Evolutionary conservation across 345 rosid genomes (phyloP), one percentile per base, ranked within the genome.

Genomic region (Salix caprea): DNA sequence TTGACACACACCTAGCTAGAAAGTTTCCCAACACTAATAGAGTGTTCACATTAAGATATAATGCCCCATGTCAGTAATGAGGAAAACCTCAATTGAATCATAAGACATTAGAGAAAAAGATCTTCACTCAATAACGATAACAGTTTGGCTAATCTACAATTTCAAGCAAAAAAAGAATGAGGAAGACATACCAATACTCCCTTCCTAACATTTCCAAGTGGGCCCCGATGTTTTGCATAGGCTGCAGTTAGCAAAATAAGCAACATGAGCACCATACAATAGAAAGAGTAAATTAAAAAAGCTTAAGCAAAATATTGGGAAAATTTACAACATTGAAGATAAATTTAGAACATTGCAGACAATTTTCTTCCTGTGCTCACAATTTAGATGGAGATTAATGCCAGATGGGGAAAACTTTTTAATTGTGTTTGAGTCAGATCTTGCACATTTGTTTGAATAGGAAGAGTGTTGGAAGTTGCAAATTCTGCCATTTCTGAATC

Each of bases 151-250:
- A 21, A 8, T 58, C 26, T 19, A 24, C 13, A 21, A 58, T 24
- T 42, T 14, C 23, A 74, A 52, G 37, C 34, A 21, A 36, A n/a
- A 58, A 3, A 30, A 14, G 16, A 30, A 67, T 28, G 56, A 54
- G 71, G 78, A 34, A 30, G 48, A 56, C 76, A 16, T 90, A 96
- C 99, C 97, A 96, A 85, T 44, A 96, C 98, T 85, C 99, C 99
- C 91, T 96, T 96, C 84, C 99, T 88, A 64, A 96, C 96, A 86
- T 96, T 93, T 71, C 98, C 98, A 73, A 96, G 98, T 42, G 88
- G 87, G 62, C 99, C 99, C 69, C 98, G 84, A 80, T 84, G 82
- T 83, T 93, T 96, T 80, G 83, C 93, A 83, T 96, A 96, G 28
- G 79, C 99, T 96, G 91, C 80, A 87, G 76, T 72, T 5, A 73